Evolutionary conservation across 768 basidiomycete species (phyloP), one percentile per base, ranked within the genome.

Genomic region (Ramaria rubella): DNA sequence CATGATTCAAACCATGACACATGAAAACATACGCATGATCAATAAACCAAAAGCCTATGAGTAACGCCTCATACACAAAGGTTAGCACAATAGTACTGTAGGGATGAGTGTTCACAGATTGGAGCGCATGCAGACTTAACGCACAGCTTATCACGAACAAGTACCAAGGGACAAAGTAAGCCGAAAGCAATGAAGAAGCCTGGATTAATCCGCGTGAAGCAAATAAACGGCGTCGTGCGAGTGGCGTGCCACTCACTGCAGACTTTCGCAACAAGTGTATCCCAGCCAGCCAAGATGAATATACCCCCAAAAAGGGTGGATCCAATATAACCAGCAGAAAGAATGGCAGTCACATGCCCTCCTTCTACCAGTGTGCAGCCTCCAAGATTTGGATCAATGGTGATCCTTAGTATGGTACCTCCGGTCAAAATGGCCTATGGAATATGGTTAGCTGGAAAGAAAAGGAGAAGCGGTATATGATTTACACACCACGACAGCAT

Each of bases 11-110:
- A 59, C 55, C 49, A 1, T n/a, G n/a, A n/a, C n/a, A 61, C 48
- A 24, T 19, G 27, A 55, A 60, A 52, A 77, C 85, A 62, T 69
- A 87, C 91, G 78, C 93, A 68, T 97, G 94, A 65, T 86, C 91
- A 43, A 94, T 83, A 68, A 95, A 96, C 94, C 94, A 96, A 62
- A 97, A 90, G 0, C 90, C 94, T 56, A 97, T 80, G 46, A 97
- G 75, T 23, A 96, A 72, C 8, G 81, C 92, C 69, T 96, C 93
- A 63, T 91, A 94, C 9, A 83, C 68, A 23, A 90, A 63, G 23
- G 90, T 94, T 40, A 95, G 78, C 9, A 87, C 58, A 62, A 94
- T 93, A 24, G 94, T 95, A 58, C 94, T 96, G 68, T 9, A 50
- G 44, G 23, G 30, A 58, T 52, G 64, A 23, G 19, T 46, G 23